Evolutionary conservation across 2,329 filamentous ascomycete genomes (phyloP).

Genomic region (Alternaria rosae): DNA sequence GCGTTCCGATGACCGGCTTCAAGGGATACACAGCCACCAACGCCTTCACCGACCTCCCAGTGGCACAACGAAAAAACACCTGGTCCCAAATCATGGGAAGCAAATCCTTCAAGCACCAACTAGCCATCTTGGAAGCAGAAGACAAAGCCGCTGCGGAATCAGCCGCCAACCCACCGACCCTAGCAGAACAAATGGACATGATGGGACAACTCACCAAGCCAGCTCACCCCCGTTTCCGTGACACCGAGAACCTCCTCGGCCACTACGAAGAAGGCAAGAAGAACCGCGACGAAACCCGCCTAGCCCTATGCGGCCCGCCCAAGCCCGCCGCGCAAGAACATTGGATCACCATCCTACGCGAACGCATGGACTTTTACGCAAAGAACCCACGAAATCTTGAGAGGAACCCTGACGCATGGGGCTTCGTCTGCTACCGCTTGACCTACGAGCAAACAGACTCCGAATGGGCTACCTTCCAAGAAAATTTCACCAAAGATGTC

Average conservation of each 20-base stretch:
- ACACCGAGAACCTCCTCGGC: conserved; percentile 17
- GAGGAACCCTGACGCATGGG: conserved; percentile 17
- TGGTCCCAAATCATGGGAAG: conserved; percentile 11
- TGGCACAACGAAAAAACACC: neutral
- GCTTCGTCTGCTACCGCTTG: conserved; percentile 29
- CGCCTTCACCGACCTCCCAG: conserved; percentile 5
- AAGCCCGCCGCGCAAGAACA: conserved; percentile 15
- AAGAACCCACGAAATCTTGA: conserved; percentile 7
- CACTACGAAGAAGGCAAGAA: conserved; percentile 21
- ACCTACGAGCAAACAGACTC: conserved; percentile 24
- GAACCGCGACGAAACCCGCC: conserved; percentile 19
- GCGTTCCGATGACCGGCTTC: conserved; percentile 28
- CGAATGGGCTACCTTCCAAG: conserved; percentile 24
- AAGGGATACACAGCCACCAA: conserved; percentile 13
- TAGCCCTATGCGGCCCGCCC: conserved; percentile 15
- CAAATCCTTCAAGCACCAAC: conserved; percentile 13
- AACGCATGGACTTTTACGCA: conserved; percentile 21
- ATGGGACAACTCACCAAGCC: conserved; percentile 12
- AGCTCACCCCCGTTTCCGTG: conserved; percentile 16
- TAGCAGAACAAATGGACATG: neutral
- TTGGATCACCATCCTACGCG: conserved; percentile 27
- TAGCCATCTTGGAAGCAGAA: conserved; percentile 10
- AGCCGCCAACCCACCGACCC: neutral
- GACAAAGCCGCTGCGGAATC: conserved; percentile 1
- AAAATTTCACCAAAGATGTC: conserved; percentile 20